Conservation (phyloP, 2,329 filamentous ascomycete species). For the Epichloe glyceriae region DNA sequence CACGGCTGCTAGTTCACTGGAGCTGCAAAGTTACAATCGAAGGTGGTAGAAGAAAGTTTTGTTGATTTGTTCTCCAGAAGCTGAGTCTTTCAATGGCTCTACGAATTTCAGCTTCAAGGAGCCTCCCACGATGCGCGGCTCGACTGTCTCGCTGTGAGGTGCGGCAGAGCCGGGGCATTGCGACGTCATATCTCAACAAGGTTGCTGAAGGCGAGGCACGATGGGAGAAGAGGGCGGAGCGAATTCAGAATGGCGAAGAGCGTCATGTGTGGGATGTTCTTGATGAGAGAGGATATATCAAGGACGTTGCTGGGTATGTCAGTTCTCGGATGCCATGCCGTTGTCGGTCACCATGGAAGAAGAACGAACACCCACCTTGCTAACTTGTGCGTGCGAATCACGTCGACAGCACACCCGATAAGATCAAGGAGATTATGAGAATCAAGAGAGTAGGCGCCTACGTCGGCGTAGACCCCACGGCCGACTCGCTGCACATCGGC, state of each 20-base stretch:
- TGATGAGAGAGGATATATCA: constrained; percentile 59
- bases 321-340: background rate
- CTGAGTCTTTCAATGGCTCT: background rate
- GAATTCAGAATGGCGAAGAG: constrained; percentile 35
- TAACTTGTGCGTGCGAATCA: background rate
- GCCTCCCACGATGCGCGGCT: constrained; percentile 14
- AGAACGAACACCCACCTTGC: background rate
- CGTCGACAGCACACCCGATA: constrained; percentile 27
- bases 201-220: constrained; percentile 24
- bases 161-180: constrained; percentile 22
- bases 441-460: constrained; percentile 59
- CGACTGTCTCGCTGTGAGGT: constrained; percentile 10
- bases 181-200: constrained; percentile 31
- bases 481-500: constrained; percentile 65
- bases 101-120: constrained; percentile 5
- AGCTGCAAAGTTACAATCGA: too few species aligned
- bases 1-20: background rate
- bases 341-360: constrained; percentile 10
- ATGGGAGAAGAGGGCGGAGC: constrained; percentile 35
- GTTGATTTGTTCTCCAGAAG: background rate
- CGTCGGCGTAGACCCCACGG: constrained; percentile 72
- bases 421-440: constrained; percentile 51
- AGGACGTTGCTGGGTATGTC: constrained; percentile 59
- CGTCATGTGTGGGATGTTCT: constrained; percentile 49
- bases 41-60: too few species aligned